Evolutionary conservation across 768 basidiomycete species (phyloP).

Genomic region (Baorangia bicolor): DNA sequence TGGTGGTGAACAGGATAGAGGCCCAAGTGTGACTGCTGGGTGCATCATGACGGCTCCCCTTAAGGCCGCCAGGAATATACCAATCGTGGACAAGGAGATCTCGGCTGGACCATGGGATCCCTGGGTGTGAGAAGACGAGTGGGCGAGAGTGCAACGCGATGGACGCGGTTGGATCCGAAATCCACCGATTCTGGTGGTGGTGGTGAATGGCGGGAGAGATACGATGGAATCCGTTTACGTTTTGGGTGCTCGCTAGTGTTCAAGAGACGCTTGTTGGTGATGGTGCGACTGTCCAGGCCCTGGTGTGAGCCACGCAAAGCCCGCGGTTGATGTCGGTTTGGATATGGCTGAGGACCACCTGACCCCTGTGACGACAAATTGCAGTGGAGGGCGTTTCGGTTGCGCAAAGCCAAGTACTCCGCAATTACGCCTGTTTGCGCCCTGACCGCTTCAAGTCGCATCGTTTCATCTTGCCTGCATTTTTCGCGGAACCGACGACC

Average conservation of each 20-base stretch:
- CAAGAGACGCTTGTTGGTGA: neutral
- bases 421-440: neutral
- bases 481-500: neutral
- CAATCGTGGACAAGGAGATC: neutral
- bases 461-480: neutral
- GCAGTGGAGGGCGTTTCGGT: neutral
- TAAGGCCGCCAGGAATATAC: neutral
- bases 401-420: neutral
- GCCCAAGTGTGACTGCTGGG: neutral
- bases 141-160: neutral
- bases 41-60: too few species aligned
- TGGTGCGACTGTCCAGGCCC: neutral
- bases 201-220: too few species aligned
- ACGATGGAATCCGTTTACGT: neutral
- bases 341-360: conserved; percentile 14
- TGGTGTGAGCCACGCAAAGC: neutral
- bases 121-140: neutral
- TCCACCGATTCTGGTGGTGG: too few species aligned
- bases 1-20: neutral
- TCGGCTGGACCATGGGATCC: neutral
- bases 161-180: neutral
- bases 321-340: conserved; percentile 10
- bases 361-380: conserved; percentile 9
- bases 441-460: neutral
- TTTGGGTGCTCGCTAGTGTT: too few species aligned